These are phyloP conservation scores for Termitomyces sp. DNA, from an alignment of 768 basidiomycete species.

Conservation along the genomic window DNA sequence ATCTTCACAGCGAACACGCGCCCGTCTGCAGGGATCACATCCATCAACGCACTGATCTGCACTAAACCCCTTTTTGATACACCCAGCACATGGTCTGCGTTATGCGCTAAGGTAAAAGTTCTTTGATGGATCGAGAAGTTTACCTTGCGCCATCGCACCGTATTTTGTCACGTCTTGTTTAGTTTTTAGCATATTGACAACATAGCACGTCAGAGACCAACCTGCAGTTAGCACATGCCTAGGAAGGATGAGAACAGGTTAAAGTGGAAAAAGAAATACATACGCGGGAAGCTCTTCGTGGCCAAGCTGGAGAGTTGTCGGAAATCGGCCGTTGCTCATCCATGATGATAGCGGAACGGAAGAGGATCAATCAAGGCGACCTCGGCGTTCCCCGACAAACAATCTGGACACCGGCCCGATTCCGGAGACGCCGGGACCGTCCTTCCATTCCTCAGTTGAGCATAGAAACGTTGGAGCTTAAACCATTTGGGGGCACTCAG, in stretches of 20 bases:
- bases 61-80: constrained; percentile 48
- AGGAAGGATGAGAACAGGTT: constrained; percentile 6
- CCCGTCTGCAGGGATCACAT: constrained; percentile 55
- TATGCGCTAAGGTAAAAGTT: not conserved
- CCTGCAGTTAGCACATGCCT: constrained; percentile 65
- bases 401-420: not conserved
- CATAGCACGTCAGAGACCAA: constrained; percentile 18
- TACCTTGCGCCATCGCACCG: constrained; percentile 54
- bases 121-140: constrained; percentile 12
- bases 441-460: no score
- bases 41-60: constrained; percentile 56
- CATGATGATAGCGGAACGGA: constrained; percentile 32
- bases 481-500: no score
- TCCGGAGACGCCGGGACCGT: not conserved
- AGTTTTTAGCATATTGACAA: constrained; percentile 10
- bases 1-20: constrained; percentile 49
- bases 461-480: no score
- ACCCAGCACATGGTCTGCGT: constrained; percentile 54
- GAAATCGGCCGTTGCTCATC: constrained; percentile 43
- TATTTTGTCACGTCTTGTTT: constrained; percentile 52
- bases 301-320: constrained; percentile 46
- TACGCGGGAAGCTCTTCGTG: constrained; percentile 49
- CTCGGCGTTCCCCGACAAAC: constrained; percentile 25
- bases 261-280: constrained; percentile 14
- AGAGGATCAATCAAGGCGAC: constrained; percentile 24